Evolutionary conservation across 371 early-diverging fungal genomes (phyloP), one percentile per base, ranked within the genome.

Genomic region (Amoeboaphelidium protococcarum): DNA sequence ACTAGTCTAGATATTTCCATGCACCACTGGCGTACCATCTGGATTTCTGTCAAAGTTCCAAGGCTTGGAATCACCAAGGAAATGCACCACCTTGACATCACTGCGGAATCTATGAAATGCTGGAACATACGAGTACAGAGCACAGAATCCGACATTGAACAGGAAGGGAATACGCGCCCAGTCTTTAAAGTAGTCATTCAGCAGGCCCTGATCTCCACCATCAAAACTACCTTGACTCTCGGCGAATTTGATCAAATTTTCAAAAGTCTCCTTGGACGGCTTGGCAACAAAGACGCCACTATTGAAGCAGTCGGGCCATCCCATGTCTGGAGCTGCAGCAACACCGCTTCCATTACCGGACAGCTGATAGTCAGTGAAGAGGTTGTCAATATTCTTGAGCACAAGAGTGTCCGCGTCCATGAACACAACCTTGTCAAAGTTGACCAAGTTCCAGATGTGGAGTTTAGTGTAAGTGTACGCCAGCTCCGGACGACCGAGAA

Each of bases 341-440:
- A 64, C 59, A 16, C 50, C 52, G 6, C 10, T 16, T n/a, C 63
- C 55, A 27, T 58, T 50, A 45, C 59, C 24, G 44, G 26, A 13
- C 25, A 57, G 50, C 42, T 54, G 60, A 64, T 50, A 76, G 69
- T 56, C 72, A 2, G 62, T 66, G 60, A 94, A 90, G 23, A 94
- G 50, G 13, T 73, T 72, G 51, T 88, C 90, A 23, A 90, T 68
- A 40, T 78, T 71, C 47, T 69, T 62, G 26, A 78, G 57, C 3
- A 84, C 80, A 12, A 84, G 62, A 13, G 77, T 75, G 52, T 90
- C 95, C 0, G 90, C 83, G 54, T 90, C 95, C 45, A 94, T 53
- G 56, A 82, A 94, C 27, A 78, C 75, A 23, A 87, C 59, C 42
- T 74, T 71, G 20, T 62, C 58, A 53, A 67, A 78, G 26, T 71